phyloP scores from a whole-genome alignment of 2,329 filamentous ascomycete genomes.

The Trichophaea hybrida region DNA sequence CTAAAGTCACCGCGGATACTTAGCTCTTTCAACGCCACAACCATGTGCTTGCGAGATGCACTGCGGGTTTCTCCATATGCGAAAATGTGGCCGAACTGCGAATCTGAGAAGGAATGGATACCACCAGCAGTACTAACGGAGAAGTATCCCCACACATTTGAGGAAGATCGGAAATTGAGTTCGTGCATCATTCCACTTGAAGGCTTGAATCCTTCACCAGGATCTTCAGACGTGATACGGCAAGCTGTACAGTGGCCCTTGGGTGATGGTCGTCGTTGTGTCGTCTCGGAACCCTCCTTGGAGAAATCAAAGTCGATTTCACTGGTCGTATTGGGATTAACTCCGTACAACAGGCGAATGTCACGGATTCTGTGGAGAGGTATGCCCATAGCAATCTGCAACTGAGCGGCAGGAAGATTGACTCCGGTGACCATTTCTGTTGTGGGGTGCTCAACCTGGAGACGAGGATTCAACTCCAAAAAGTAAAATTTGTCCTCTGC shows the following conservation, averaged over 20 bases:
- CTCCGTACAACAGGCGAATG: conserved; percentile 89
- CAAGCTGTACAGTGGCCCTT: conserved; percentile 97
- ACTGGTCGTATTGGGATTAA: conserved; percentile 71
- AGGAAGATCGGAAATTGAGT: conserved; percentile 95
- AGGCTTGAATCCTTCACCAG: conserved; percentile 97
- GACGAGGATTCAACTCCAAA: conserved; percentile 93
- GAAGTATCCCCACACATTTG: conserved; percentile 99
- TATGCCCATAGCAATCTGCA: conserved; percentile 97
- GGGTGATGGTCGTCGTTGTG: conserved; percentile 76
- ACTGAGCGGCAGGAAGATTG: conserved; percentile 89
- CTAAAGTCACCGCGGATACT: conserved; percentile 99
- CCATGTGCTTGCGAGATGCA: conserved; percentile 97
- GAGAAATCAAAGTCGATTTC: conserved; percentile 97
- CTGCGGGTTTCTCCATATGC: conserved; percentile 96
- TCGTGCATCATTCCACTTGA: conserved; percentile 99
- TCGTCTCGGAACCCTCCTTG: conserved; percentile 64
- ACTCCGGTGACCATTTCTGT: conserved; percentile 99
- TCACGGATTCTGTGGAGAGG: conserved; percentile 90
- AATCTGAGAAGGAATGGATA: conserved; percentile 98
- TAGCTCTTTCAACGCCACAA: conserved; percentile 92
- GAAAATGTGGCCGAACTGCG: conserved; percentile 98
- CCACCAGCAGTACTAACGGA: conserved; percentile 91
- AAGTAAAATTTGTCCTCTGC: conserved; percentile 99
- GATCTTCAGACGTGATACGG: conserved; percentile 97
- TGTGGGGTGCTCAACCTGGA: conserved; percentile 97